A percentile compares a stretch with the other conserved stretches of the same genome.
phyloP scores from a whole-genome alignment of 768 basidiomycete genomes.

The Leccinum subgranulosum region DNA sequence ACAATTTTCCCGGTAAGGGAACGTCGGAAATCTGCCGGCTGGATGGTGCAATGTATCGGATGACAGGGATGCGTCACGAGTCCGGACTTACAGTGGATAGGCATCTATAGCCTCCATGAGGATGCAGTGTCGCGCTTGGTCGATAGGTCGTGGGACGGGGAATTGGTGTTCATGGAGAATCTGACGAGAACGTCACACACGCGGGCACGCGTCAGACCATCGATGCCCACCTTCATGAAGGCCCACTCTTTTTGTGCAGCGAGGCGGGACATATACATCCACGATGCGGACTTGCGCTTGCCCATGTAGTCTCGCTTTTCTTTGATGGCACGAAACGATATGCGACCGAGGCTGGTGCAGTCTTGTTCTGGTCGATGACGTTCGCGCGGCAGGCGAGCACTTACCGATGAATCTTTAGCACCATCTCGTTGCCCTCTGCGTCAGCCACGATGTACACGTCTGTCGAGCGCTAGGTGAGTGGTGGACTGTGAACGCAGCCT shows the following conservation, averaged over 20 bases:
- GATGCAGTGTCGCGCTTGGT: conserved; percentile 92
- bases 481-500: neutral
- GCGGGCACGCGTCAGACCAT: neutral
- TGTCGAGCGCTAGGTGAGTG: conserved; percentile 8
- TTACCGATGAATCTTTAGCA: conserved; percentile 91
- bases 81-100: conserved; percentile 74
- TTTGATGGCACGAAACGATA: conserved; percentile 97
- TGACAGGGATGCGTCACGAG: neutral
- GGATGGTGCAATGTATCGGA: conserved; percentile 5
- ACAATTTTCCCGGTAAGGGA: conserved; percentile 83
- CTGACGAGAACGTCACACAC: conserved; percentile 37
- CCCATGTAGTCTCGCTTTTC: conserved; percentile 95
- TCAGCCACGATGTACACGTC: conserved; percentile 93
- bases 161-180: conserved; percentile 89
- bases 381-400: neutral
- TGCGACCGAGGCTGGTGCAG: conserved; percentile 77
- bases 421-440: conserved; percentile 78
- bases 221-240: conserved; percentile 83
- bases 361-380: conserved; percentile 2
- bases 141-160: conserved; percentile 90
- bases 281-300: conserved; percentile 91
- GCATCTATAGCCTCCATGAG: conserved; percentile 96
- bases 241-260: conserved; percentile 98
- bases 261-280: conserved; percentile 99
- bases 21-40: conserved; percentile 87